These are phyloP conservation scores for Penicillium sumatraense DNA, from an alignment of 2,329 filamentous ascomycete species.

Conservation along the genomic window DNA sequence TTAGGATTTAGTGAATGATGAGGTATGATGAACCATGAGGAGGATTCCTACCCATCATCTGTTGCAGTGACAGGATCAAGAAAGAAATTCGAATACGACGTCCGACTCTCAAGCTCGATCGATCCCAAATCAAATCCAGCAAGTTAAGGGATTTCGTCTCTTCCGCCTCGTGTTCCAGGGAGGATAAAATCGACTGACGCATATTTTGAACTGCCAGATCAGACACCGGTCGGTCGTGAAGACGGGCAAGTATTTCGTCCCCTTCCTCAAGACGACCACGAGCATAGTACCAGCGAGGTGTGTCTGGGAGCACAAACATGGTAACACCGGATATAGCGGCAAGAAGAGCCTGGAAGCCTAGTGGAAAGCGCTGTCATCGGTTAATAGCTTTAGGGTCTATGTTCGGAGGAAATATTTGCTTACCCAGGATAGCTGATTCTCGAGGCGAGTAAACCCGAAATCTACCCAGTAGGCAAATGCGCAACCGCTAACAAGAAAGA, in stretches of 20 bases:
- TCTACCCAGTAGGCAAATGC: slow-evolving; percentile 7
- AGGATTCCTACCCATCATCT: neutral
- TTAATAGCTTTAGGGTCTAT: neutral
- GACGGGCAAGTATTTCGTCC: neutral
- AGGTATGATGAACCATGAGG: neutral
- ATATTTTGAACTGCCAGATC: neutral
- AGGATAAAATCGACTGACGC: neutral
- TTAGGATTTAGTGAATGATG: neutral
- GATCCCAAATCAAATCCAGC: neutral
- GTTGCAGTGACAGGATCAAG: neutral
- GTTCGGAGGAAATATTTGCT: neutral
- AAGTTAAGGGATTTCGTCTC: neutral
- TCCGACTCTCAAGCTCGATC: neutral
- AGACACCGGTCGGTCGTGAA: neutral
- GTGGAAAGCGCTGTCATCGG: neutral
- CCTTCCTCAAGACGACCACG: neutral
- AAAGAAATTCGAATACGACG: slow-evolving; percentile 1
- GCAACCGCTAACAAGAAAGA: slow-evolving; percentile 25
- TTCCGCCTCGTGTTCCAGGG: neutral
- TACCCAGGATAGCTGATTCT: slow-evolving; percentile 33
- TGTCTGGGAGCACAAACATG: slow-evolving; percentile 1
- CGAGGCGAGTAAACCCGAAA: slow-evolving; percentile 28
- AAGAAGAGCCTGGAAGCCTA: neutral
- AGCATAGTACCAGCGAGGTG: slow-evolving; percentile 2
- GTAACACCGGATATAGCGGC: neutral